phyloP scores from a whole-genome alignment of 139 green algal species.

The Chlorella sp. region DNA sequence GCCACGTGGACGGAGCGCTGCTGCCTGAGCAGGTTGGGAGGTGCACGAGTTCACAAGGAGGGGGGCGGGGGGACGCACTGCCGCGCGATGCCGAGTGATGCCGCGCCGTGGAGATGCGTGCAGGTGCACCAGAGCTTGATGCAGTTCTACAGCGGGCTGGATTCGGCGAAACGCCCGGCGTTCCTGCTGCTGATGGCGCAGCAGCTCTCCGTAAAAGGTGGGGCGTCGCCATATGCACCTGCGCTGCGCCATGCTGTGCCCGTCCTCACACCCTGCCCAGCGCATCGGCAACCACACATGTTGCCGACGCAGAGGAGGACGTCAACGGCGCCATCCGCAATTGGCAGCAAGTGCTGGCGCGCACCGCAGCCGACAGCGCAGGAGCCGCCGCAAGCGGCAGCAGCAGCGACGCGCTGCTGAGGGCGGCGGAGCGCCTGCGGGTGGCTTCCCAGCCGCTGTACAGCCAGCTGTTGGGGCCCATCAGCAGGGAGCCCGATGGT shows the following conservation, averaged over 20 bases:
- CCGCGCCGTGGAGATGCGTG: too few relatives aligned
- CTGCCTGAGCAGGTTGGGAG: neutral
- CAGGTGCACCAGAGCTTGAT: too few relatives aligned
- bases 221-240: neutral
- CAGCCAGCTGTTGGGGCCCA: conserved; percentile 45
- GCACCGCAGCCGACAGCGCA: neutral
- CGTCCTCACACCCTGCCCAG: neutral
- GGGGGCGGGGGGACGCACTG: neutral
- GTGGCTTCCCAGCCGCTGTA: conserved; percentile 42
- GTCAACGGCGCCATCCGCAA: neutral
- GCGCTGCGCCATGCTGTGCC: neutral
- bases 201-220: too few relatives aligned
- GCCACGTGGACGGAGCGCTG: neutral
- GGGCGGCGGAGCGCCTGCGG: neutral
- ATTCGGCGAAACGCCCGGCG: too few relatives aligned
- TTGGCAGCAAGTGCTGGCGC: neutral
- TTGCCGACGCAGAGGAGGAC: neutral
- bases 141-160: too few relatives aligned
- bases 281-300: neutral
- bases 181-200: too few relatives aligned
- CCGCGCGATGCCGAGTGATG: neutral
- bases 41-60: neutral
- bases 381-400: neutral
- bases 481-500: conserved; percentile 50
- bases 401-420: neutral